Base-by-base conservation (phyloP, 345 rosid species). In the Bretschneidera sinensis region DNA sequence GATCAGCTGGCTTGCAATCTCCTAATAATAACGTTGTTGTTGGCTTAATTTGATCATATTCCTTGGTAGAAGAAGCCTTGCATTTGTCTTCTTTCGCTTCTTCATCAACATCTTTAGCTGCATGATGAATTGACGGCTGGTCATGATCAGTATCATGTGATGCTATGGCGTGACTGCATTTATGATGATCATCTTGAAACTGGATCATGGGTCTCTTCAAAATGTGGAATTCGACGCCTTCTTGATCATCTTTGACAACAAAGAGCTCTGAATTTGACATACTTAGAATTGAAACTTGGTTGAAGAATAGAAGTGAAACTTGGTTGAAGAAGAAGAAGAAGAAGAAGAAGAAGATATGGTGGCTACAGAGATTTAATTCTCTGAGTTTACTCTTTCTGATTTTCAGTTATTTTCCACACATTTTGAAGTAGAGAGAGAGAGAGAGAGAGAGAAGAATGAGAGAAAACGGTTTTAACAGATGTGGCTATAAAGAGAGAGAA, bases 221-320 rank as follows among this genome's bases (percentile, higher is more conserved):
- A 0, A 69, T 43, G 2, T n/a, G 63, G 71, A 61, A 71, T 59
- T 73, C 72, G 21, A 66, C 69, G 0, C 59, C 61, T 45, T 75
- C 77, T 60, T 64, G 60, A 13, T 55, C 64, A 43, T 72, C 64
- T 45, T 75, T 67, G 34, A 60, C 24, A 33, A 79, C 57, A 63
- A 64, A 59, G 24, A 61, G 17, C 72, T 72, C 79, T 18, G 79
- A 63, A 65, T 56, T 63, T 0, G 71, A 65, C 79, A 71, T 74
- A 25, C 15, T 18, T 45, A 13, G 53, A 66, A 58, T 35, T 24
- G 63, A 66, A 51, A 59, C 4, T 22, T 23, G 19, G 48, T 35
- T 48, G 2, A 49, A 17, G n/a, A 58, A 59, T 24, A 28, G 39
- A 43, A 63, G 53, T 61, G 35, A 15, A 54, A 28, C n/a, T n/a